Percentiles rank a stretch among this genome's conserved stretches.
Conservation (phyloP, 805 yeast genomes). For the fission yeast (Schizosaccharomyces pombe) region DNA sequence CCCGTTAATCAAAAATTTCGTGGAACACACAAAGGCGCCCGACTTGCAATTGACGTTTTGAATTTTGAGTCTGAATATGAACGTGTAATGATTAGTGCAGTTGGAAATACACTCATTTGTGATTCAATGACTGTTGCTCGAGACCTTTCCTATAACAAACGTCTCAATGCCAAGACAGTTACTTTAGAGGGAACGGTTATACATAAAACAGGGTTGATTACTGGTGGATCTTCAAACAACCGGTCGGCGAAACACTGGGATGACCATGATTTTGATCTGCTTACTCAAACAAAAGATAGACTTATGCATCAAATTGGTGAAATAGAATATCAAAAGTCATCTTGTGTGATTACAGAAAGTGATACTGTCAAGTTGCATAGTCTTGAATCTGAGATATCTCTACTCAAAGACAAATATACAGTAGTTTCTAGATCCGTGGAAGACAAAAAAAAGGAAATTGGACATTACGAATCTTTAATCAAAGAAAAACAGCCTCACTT, state of each 20-base stretch:
- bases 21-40: constrained; percentile 19
- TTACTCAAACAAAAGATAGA: constrained; percentile 29
- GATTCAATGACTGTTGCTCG: constrained; percentile 49
- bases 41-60: constrained; percentile 52
- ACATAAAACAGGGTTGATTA: constrained; percentile 70
- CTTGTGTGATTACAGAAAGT: constrained; percentile 31
- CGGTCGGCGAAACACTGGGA: constrained; percentile 40
- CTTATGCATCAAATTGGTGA: constrained; percentile 28
- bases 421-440: constrained; percentile 8
- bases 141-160: constrained; percentile 41
- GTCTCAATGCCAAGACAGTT: constrained; percentile 41
- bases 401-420: constrained; percentile 14
- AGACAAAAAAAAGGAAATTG: constrained; percentile 14
- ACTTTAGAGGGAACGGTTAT: constrained; percentile 68
- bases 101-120: constrained; percentile 60
- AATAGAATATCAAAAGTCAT: constrained; percentile 22
- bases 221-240: constrained; percentile 54
- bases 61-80: constrained; percentile 45
- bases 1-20: constrained; percentile 33
- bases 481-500: constrained; percentile 23
- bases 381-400: constrained; percentile 18
- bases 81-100: constrained; percentile 54
- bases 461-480: constrained; percentile 8
- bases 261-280: constrained; percentile 20
- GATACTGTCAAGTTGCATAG: constrained; percentile 32